Percentiles rank a stretch among this genome's conserved stretches.
Evolutionary conservation across 2,329 filamentous ascomycete species (phyloP).

Genomic region (Nakataea oryzae): DNA sequence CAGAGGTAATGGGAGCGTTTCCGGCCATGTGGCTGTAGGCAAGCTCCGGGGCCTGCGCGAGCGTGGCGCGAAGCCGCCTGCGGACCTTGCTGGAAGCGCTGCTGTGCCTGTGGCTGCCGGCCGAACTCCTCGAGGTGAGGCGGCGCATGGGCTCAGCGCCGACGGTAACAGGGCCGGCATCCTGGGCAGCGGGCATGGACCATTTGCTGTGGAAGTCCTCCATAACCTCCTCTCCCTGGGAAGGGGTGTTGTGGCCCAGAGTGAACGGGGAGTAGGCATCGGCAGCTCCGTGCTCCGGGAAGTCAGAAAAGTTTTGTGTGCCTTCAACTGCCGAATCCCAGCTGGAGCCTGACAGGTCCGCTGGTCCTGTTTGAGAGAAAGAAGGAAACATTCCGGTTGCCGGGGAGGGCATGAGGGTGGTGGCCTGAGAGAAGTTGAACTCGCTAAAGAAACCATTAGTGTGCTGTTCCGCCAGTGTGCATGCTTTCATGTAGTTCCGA

Average conservation of each 20-base stretch:
- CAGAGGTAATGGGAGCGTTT: conserved; percentile 26
- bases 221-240: conserved; percentile 36
- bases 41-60: conserved; percentile 38
- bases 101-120: conserved; percentile 30
- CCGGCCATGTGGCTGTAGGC: conserved; percentile 41
- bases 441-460: conserved; percentile 45
- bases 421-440: conserved; percentile 43
- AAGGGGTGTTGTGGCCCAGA: conserved; percentile 44
- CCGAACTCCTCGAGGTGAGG: conserved; percentile 30
- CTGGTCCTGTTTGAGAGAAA: conserved; percentile 50
- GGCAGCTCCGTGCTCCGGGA: conserved; percentile 37
- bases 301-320: conserved; percentile 48
- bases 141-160: conserved; percentile 33
- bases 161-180: conserved; percentile 22
- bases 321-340: conserved; percentile 49
- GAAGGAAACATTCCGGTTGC: conserved; percentile 39
- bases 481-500: conserved; percentile 1
- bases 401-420: conserved; percentile 39
- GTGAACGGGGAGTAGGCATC: conserved; percentile 39
- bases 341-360: conserved; percentile 42
- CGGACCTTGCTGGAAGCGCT: conserved; percentile 27
- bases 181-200: conserved; percentile 23
- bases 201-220: conserved; percentile 39
- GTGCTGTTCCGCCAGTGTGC: conserved; percentile 36
- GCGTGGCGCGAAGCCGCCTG: conserved; percentile 32